Base-by-base conservation (phyloP, 371 early-diverging fungal genomes). In the Blyttiomyces sp. region DNA sequence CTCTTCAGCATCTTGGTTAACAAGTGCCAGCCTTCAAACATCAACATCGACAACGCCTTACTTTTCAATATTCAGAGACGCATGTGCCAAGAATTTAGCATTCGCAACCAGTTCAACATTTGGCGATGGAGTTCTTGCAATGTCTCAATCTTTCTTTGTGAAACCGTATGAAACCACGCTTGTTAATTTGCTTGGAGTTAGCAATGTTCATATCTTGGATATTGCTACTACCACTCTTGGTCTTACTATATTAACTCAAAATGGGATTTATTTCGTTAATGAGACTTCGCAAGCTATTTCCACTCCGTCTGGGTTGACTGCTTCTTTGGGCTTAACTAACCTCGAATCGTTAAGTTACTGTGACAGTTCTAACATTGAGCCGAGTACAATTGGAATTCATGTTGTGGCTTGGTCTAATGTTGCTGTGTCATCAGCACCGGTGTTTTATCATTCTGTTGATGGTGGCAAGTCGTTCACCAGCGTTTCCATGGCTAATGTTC, bases 31-130 rank as follows among this genome's bases (percentile, higher is more conserved):
- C n/a, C 11, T 43, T 9, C 11, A 4, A 3, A 23, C 19, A 16
- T 26, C 31, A 3, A 17, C 54, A 17, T 30, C 54, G 23, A 5
- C 54, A 42, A 34, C 33, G 17, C 30, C 31, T 3, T 5, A 4
- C 4, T 21, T 51, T n/a, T n/a, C n/a, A n/a, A n/a, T n/a, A n/a
- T n/a, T n/a, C n/a, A n/a, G n/a, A 11, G 46, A 46, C 39, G 33
- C 59, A 4, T 64, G 65, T 48, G 54, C 46, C 11, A 21, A 44
- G 4, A 64, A 64, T 24, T 5, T 59, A 16, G 42, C 46, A 34
- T 6, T 54, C 9, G 59, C 65, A 3, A 35, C 42, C 3, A 48
- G 54, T 30, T 44, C 53, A 21, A 16, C 36, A 19, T 59, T 53
- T 30, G 65, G 65, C 2, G 33, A 53, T 6, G 65, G 48, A 11